Conservation (phyloP, 2,329 filamentous ascomycete species). For the Mycosphaerella sp. region DNA sequence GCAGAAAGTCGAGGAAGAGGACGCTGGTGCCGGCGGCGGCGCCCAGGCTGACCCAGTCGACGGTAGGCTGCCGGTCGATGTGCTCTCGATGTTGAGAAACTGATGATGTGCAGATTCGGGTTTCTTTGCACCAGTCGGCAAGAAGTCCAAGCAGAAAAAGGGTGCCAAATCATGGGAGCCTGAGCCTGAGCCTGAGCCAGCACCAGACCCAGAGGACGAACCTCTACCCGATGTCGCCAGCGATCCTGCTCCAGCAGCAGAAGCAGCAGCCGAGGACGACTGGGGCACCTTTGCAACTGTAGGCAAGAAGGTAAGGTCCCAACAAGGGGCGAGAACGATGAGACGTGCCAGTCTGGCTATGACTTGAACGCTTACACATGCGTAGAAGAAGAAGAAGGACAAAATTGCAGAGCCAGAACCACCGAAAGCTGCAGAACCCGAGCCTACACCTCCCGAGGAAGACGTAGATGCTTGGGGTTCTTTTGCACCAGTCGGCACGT, state of each 20-base stretch:
- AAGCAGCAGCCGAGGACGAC: conserved; percentile 22
- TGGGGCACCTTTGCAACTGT: conserved; percentile 29
- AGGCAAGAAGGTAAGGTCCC: conserved; percentile 41
- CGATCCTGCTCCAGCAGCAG: conserved; percentile 8
- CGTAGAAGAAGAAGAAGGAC: conserved; percentile 24
- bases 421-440: conserved; percentile 22
- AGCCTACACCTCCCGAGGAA: conserved; percentile 10
- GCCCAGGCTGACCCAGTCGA: conserved; percentile 27
- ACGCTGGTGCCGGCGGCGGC: conserved; percentile 24
- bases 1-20: conserved; percentile 33
- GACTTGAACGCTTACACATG: neutral
- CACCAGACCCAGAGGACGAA: conserved; percentile 3
- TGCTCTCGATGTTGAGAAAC: neutral
- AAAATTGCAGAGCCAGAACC: conserved; percentile 20
- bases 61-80: conserved; percentile 6
- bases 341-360: neutral
- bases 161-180: conserved; percentile 18
- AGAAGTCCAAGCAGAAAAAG: conserved; percentile 32
- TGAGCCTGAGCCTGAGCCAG: conserved; percentile 19
- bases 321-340: no score
- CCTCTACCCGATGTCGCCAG: neutral
- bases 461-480: conserved; percentile 9
- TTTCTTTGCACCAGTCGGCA: conserved; percentile 32
- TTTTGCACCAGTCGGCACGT: conserved; percentile 33
- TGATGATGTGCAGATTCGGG: conserved; percentile 35